These are phyloP conservation scores for Furcasterigmium furcatum DNA, from an alignment of 2,329 filamentous ascomycete species.

Conservation along the genomic window DNA sequence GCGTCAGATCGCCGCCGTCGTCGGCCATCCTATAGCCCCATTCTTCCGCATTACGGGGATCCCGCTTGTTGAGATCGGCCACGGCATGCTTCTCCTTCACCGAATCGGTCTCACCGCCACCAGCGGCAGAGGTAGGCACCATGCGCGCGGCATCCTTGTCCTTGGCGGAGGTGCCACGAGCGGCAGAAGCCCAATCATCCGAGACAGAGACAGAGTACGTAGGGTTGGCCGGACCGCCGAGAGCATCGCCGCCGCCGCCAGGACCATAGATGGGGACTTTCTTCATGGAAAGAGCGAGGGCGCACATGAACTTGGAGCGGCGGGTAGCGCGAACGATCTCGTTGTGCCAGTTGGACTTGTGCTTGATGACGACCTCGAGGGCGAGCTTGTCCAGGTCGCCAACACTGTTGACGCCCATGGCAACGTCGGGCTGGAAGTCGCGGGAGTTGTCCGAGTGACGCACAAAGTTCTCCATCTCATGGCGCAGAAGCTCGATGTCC, in stretches of 20 bases:
- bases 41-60: conserved; percentile 29
- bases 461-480: conserved; percentile 85
- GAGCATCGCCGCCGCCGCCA: conserved; percentile 62
- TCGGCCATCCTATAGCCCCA: conserved; percentile 31
- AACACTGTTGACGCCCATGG: conserved; percentile 74
- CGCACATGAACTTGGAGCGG: conserved; percentile 96
- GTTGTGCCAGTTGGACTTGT: conserved; percentile 93
- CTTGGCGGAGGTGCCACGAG: conserved; percentile 56
- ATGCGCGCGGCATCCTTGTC: conserved; percentile 65
- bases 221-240: conserved; percentile 70
- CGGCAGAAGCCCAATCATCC: conserved; percentile 62
- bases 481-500: conserved; percentile 79
- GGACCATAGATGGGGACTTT: conserved; percentile 84
- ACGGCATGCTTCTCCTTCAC: conserved; percentile 41
- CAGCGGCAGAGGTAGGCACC: conserved; percentile 41
- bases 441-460: conserved; percentile 78
- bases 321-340: conserved; percentile 76
- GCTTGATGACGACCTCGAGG: conserved; percentile 78
- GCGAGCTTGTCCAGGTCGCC: conserved; percentile 85
- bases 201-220: conserved; percentile 73
- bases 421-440: conserved; percentile 85
- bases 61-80: conserved; percentile 38
- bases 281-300: conserved; percentile 78
- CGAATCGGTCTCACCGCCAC: conserved; percentile 18
- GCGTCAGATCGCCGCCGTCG: conserved; percentile 23